Percentiles rank a stretch among this genome's conserved stretches.
Conservation (phyloP, 106 monocot species). For the Allium sativum region DNA sequence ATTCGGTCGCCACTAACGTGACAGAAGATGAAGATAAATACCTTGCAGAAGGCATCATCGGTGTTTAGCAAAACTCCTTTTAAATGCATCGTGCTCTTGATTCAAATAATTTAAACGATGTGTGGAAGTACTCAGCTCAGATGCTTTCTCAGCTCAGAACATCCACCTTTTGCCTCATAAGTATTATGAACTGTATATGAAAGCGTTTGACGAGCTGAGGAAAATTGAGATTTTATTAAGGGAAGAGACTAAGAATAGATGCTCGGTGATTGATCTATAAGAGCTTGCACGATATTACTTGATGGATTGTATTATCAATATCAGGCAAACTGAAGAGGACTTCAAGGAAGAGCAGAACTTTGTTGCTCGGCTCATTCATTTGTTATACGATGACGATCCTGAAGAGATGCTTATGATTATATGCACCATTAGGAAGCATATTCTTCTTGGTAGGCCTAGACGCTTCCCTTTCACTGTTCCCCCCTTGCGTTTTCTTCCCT, state of each 20-base stretch:
- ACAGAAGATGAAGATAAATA: slow-evolving; percentile 95
- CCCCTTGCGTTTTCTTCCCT: slow-evolving; percentile 80
- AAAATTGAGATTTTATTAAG: slow-evolving; percentile 95
- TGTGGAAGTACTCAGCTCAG: slow-evolving; percentile 89
- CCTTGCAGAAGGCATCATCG: slow-evolving; percentile 97
- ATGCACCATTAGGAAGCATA: slow-evolving; percentile 75
- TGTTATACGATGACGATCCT: slow-evolving; percentile 84
- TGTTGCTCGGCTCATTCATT: slow-evolving; percentile 95
- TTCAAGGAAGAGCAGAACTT: slow-evolving; percentile 99
- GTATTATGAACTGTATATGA: slow-evolving; percentile 96
- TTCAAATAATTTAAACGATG: slow-evolving; percentile 81
- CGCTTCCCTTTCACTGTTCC: slow-evolving; percentile 81
- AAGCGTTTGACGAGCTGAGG: slow-evolving; percentile 93
- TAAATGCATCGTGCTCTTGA: slow-evolving; percentile 96
- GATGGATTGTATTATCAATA: slow-evolving; percentile 98
- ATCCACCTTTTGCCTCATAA: slow-evolving; percentile 60
- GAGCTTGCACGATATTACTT: slow-evolving; percentile 90
- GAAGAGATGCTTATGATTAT: slow-evolving; percentile 97
- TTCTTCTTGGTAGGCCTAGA: slow-evolving; percentile 78
- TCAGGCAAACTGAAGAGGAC: slow-evolving; percentile 99
- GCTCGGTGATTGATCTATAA: slow-evolving; percentile 86
- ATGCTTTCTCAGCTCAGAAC: slow-evolving; percentile 98
- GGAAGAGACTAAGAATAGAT: slow-evolving; percentile 68
- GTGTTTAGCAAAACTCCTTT: slow-evolving; percentile 92
- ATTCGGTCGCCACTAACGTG: slow-evolving; percentile 23